Base-by-base conservation (phyloP, 2,329 filamentous ascomycete genomes). In the Penicillium sp. region DNA sequence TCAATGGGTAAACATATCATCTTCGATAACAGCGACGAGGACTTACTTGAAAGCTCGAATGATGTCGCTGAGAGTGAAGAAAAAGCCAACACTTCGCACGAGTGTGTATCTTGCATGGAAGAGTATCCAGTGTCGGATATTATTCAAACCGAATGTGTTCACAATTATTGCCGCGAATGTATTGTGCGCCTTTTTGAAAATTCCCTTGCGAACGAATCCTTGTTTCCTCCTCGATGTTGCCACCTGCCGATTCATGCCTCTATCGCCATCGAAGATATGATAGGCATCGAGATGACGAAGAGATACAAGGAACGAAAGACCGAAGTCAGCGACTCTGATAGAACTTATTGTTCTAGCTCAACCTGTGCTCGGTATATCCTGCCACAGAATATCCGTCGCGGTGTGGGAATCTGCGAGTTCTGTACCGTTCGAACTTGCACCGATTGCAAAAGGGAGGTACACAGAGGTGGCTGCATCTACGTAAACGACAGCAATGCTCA, bases 181-280 rank as follows among this genome's bases (percentile, higher is more conserved):
- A 25, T 53, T 17, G 9, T 12, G 12, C 36, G 5, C 0, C 19
- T 48, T 17, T 48, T 48, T 28, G 26, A 47, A 7, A 17, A 26
- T 8, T 35, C 44, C 5, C 35, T 40, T 22, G 8, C 36, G 11
- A 12, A 17, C 11, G 42, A 47, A 19, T 2, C 17, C 26, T 3
- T 16, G 9, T 33, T 38, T 8, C 42, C 50, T 25, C 42, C 50
- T 16, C 50, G 22, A 48, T 53, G 51, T n/a, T 53, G 37, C 19
- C 36, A 30, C 12, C 6, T 16, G 36, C 26, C 14, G 10, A 40
- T 53, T 26, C 3, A 0, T 10, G 12, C 10, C 12, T 19, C 47
- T 42, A 26, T 10, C 28, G 4, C 22, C 3, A n/a, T 42, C 9
- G 30, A 38, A 5, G 36, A 53, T 28, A 35, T 41, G 11, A 22